Percentiles rank a stretch among this genome's conserved stretches.
These are phyloP conservation scores for Pythium sp. DNA, from an alignment of 352 stramenopile genomes.

Conservation along the genomic window DNA sequence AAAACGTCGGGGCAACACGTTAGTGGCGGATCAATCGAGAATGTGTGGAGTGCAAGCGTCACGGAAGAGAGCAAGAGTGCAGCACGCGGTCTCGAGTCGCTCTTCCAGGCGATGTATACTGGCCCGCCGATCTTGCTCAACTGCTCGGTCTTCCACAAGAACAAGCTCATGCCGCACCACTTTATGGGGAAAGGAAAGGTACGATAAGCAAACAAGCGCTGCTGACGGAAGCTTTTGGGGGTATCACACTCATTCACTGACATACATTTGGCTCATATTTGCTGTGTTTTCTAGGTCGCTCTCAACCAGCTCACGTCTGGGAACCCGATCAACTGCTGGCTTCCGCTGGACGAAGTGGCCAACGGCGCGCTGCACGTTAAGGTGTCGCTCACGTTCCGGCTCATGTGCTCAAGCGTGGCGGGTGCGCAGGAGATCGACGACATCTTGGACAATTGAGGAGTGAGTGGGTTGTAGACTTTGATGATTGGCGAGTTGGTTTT, in stretches of 20 bases:
- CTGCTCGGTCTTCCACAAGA: slow-evolving; percentile 77
- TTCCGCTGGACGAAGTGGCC: slow-evolving; percentile 56
- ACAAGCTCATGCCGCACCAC: slow-evolving; percentile 70
- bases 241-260: background rate
- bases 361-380: slow-evolving; percentile 55
- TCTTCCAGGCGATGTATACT: slow-evolving; percentile 61
- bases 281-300: slow-evolving; percentile 30
- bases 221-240: background rate
- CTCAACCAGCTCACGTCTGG: slow-evolving; percentile 54
- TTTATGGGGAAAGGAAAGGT: slow-evolving; percentile 74
- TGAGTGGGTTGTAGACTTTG: background rate
- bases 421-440: slow-evolving; percentile 24
- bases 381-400: slow-evolving; percentile 71
- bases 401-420: slow-evolving; percentile 69
- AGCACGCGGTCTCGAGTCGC: slow-evolving; percentile 44
- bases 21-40: slow-evolving; percentile 8
- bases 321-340: slow-evolving; percentile 66
- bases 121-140: slow-evolving; percentile 56
- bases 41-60: slow-evolving; percentile 45
- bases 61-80: slow-evolving; percentile 30
- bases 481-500: background rate
- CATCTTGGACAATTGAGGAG: slow-evolving; percentile 6
- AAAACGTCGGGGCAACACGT: background rate
- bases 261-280: background rate
- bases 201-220: slow-evolving; percentile 1